Evolutionary conservation across 768 basidiomycete genomes (phyloP), one percentile per base, ranked within the genome.

Genomic region (Suillus weaverae): DNA sequence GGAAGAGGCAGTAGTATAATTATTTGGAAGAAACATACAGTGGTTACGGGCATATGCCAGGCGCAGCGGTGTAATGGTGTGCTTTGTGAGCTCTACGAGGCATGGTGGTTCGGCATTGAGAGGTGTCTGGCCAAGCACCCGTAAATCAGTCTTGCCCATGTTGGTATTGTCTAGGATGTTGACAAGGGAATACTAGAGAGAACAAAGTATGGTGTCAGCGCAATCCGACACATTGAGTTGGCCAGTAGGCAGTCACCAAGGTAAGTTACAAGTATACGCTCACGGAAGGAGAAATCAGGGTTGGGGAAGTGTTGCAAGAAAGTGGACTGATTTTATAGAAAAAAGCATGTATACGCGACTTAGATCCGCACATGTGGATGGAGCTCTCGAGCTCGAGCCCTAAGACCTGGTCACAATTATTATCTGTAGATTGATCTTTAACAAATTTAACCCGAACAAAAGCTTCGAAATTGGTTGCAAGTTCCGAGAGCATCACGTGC

Each of bases 21-120:
- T 38, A 7, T 55, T 38, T 36, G 56, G 80, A 13, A 81, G 76
- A 39, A 86, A 86, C 63, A 81, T 82, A 53, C 89, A 86, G 69
- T 92, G 90, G 69, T 92, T 92, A 39, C 91, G 85, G 65, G 85
- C 86, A 70, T 90, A 93, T 11, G 87, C 79, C n/a, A 88, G 78
- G 53, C 83, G 83, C 61, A 84, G 82, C 1, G 90, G 89, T 0
- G 90, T 91, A 63, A 85, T 65, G 7, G 81, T 71, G 26, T 75
- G 64, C 56, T 63, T 70, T 36, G 67, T 50, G 70, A 87, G 87
- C 68, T 87, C 84, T 22, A 86, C 81, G 14, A 92, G 80, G 20
- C 82, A 80, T 2, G 80, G 76, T 1, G 90, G 87, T 67, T 93
- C 90, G 20, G 90, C 89, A 70, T 92, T 92, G 78, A 85, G 86